phyloP scores from a whole-genome alignment of 805 yeast genomes.

The Zygotorulaspora danielsina region DNA sequence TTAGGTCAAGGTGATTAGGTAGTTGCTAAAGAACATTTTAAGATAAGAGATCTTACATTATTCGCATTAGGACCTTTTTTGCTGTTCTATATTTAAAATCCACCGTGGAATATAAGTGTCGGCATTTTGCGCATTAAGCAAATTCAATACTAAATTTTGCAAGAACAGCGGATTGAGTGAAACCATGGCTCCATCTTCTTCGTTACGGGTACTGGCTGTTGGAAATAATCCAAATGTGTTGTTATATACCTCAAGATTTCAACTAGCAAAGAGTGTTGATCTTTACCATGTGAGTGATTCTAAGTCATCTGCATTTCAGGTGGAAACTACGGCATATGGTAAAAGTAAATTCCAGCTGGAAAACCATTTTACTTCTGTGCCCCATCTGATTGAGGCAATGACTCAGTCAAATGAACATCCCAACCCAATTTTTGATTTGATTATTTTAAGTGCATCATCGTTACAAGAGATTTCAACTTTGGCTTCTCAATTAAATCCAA shows the following conservation, averaged over 20 bases:
- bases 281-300: constrained; percentile 32
- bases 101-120: no score
- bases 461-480: constrained; percentile 48
- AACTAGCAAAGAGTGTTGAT: constrained; percentile 36
- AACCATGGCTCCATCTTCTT: constrained; percentile 19
- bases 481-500: constrained; percentile 37
- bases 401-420: constrained; percentile 7
- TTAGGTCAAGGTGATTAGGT: no score
- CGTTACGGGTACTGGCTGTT: constrained; percentile 28
- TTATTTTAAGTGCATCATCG: constrained; percentile 46
- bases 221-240: constrained; percentile 33
- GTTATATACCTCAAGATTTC: constrained; percentile 33
- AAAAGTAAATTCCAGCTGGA: constrained; percentile 23
- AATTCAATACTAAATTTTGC: no score
- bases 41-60: no score
- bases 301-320: constrained; percentile 17
- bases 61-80: no score
- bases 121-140: neutral
- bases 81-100: neutral
- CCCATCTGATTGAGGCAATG: constrained; percentile 14
- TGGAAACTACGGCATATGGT: constrained; percentile 31
- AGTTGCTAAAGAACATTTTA: no score
- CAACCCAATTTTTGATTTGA: constrained; percentile 38
- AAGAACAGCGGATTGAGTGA: no score
- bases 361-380: constrained; percentile 28